Conservation (phyloP, 2,329 filamentous ascomycete genomes). For the Ophiobolus disseminans region DNA sequence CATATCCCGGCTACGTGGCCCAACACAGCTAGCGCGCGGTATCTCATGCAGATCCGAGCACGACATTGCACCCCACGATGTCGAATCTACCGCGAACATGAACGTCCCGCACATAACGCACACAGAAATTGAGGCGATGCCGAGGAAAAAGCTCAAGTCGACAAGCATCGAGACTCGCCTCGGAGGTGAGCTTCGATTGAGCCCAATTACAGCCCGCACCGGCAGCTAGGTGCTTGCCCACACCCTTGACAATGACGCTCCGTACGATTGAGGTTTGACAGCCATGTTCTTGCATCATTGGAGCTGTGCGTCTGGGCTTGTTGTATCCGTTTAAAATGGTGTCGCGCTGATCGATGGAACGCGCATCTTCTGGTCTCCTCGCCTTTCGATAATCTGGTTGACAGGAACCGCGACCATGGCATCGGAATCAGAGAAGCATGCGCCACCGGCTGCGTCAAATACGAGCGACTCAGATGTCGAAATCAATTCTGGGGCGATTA, state of each 20-base stretch:
- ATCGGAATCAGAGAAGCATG: slow-evolving; percentile 24
- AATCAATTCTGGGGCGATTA: slow-evolving; percentile 44
- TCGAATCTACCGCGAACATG: slow-evolving; percentile 23
- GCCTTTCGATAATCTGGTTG: background rate
- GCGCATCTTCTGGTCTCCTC: background rate
- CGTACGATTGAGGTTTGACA: slow-evolving; percentile 13
- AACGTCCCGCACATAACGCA: slow-evolving; percentile 5
- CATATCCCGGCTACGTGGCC: background rate
- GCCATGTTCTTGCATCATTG: slow-evolving; percentile 44
- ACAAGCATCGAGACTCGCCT: slow-evolving; percentile 16
- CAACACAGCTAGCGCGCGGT: background rate
- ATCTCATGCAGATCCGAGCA: slow-evolving; percentile 22
- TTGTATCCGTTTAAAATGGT: slow-evolving; percentile 21
- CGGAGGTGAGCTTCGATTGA: slow-evolving; percentile 12
- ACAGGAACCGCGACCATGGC: slow-evolving; percentile 21
- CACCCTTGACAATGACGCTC: slow-evolving; percentile 14
- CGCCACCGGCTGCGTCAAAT: slow-evolving; percentile 25
- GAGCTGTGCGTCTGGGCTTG: background rate
- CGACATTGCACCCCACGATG: slow-evolving; percentile 46
- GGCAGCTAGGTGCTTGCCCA: slow-evolving; percentile 1
- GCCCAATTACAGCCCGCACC: slow-evolving; percentile 26
- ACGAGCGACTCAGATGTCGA: slow-evolving; percentile 39
- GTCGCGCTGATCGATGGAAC: background rate
- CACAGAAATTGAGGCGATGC: slow-evolving; percentile 4
- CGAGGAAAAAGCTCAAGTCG: slow-evolving; percentile 7